Percentiles rank a stretch among this genome's conserved stretches.
These are phyloP conservation scores for Asterionellopsis glacialis DNA, from an alignment of 108 stramenopile species.

Conservation along the genomic window DNA sequence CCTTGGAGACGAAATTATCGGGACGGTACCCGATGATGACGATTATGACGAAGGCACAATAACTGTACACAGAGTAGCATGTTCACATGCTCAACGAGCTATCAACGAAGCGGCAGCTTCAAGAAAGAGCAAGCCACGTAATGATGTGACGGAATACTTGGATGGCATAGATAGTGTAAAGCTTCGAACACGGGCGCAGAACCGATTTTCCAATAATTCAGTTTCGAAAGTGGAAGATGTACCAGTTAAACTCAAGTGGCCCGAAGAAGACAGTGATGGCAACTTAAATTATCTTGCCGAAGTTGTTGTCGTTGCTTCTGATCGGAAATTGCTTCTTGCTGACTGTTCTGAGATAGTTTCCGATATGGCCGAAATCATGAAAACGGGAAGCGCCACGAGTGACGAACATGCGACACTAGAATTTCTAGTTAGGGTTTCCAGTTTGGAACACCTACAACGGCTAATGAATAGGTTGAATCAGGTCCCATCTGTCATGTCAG, in stretches of 20 bases:
- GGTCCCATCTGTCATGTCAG: constrained; percentile 74
- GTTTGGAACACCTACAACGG: constrained; percentile 65
- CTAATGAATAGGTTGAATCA: constrained; percentile 73
- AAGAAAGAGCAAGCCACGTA: constrained; percentile 5
- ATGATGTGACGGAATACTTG: background rate
- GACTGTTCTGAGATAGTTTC: constrained; percentile 85
- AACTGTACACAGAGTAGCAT: constrained; percentile 69
- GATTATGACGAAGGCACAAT: constrained; percentile 28
- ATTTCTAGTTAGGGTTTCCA: constrained; percentile 62
- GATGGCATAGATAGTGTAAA: constrained; percentile 32
- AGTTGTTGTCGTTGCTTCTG: constrained; percentile 62
- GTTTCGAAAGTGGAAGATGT: constrained; percentile 7
- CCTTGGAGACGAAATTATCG: constrained; percentile 74
- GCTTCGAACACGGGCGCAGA: constrained; percentile 5
- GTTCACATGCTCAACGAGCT: constrained; percentile 66
- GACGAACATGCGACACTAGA: constrained; percentile 73
- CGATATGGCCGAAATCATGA: constrained; percentile 66
- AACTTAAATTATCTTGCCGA: constrained; percentile 46
- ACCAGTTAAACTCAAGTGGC: constrained; percentile 45
- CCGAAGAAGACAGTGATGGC: constrained; percentile 23
- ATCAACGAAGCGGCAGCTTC: constrained; percentile 46
- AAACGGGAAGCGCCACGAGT: constrained; percentile 70
- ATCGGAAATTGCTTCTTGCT: constrained; percentile 76
- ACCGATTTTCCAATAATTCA: background rate
- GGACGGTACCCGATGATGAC: constrained; percentile 39